These are phyloP conservation scores for Arthrobotrys sinensis DNA, from an alignment of 2,329 filamentous ascomycete genomes.

Conservation along the genomic window DNA sequence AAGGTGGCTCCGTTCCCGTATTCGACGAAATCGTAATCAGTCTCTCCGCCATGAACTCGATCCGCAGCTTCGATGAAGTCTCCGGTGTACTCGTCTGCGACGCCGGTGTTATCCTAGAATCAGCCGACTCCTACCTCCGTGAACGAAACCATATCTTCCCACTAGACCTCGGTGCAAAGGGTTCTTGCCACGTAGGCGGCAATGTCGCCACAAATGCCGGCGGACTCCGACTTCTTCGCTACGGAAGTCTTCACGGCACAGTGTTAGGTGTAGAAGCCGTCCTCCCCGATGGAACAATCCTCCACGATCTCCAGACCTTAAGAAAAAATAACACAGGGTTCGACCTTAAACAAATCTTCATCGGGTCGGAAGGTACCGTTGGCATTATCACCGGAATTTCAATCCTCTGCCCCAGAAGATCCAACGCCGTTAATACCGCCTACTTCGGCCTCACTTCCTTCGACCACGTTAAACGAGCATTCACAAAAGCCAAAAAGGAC, in stretches of 20 bases:
- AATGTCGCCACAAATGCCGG: slow-evolving; percentile 97
- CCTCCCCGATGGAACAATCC: slow-evolving; percentile 89
- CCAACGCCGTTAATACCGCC: slow-evolving; percentile 91
- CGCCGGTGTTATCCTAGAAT: slow-evolving; percentile 90
- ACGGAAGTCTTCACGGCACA: slow-evolving; percentile 93
- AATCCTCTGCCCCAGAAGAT: slow-evolving; percentile 88
- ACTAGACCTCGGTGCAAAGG: slow-evolving; percentile 96
- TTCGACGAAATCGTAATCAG: slow-evolving; percentile 99
- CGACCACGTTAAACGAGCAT: slow-evolving; percentile 88
- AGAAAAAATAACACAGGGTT: slow-evolving; percentile 99
- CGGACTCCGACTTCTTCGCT: slow-evolving; percentile 87
- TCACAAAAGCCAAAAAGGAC: slow-evolving; percentile 88
- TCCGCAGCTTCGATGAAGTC: slow-evolving; percentile 92
- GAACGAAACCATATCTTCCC: slow-evolving; percentile 91
- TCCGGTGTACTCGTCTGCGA: slow-evolving; percentile 92
- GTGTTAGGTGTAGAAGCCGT: slow-evolving; percentile 95
- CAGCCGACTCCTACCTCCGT: slow-evolving; percentile 86
- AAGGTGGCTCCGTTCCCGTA: slow-evolving; percentile 85
- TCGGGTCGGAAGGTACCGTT: slow-evolving; percentile 94
- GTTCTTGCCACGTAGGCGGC: slow-evolving; percentile 94
- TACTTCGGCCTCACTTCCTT: slow-evolving; percentile 90
- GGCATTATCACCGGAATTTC: slow-evolving; percentile 93
- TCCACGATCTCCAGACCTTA: slow-evolving; percentile 88
- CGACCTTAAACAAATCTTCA: slow-evolving; percentile 96
- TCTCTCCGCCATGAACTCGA: slow-evolving; percentile 89